These are phyloP conservation scores for Serendipita indica DNA, from an alignment of 768 basidiomycete genomes.

Conservation along the genomic window DNA sequence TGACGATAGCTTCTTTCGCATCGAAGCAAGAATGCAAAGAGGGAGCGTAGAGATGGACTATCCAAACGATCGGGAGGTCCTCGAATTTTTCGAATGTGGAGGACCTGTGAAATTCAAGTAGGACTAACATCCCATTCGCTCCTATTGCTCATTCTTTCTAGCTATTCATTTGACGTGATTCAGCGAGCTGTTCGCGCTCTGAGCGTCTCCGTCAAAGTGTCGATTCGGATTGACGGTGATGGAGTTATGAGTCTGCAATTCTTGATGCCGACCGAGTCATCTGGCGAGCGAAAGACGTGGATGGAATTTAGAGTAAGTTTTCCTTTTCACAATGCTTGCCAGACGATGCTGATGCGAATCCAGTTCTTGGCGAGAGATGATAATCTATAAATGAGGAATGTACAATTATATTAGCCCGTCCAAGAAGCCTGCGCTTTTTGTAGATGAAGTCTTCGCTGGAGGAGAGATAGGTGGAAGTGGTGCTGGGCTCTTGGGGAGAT, in stretches of 20 bases:
- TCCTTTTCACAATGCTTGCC: background rate
- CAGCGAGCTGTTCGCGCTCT: slow-evolving; percentile 56
- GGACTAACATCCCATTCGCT: slow-evolving; percentile 12
- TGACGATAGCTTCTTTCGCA: slow-evolving; percentile 55
- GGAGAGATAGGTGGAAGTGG: background rate
- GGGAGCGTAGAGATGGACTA: slow-evolving; percentile 94
- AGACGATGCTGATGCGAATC: background rate
- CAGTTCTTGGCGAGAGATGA: slow-evolving; percentile 6
- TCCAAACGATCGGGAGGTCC: slow-evolving; percentile 78
- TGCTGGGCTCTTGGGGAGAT: background rate
- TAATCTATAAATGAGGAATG: slow-evolving; percentile 2
- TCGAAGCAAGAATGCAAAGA: slow-evolving; percentile 67
- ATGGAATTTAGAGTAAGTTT: slow-evolving; percentile 6
- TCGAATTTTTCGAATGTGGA: slow-evolving; percentile 78
- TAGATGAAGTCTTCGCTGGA: background rate
- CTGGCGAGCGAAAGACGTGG: slow-evolving; percentile 1
- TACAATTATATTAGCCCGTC: slow-evolving; percentile 12
- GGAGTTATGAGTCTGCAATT: slow-evolving; percentile 83
- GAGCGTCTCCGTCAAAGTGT: slow-evolving; percentile 74
- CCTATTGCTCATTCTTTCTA: slow-evolving; percentile 21
- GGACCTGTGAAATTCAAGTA: slow-evolving; percentile 58
- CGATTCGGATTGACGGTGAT: slow-evolving; percentile 66
- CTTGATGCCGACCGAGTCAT: slow-evolving; percentile 45
- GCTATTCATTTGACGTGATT: slow-evolving; percentile 76
- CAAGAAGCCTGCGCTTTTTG: slow-evolving; percentile 9